Conservation (phyloP, 805 yeast genomes). For the Metschnikowia shivogae region DNA sequence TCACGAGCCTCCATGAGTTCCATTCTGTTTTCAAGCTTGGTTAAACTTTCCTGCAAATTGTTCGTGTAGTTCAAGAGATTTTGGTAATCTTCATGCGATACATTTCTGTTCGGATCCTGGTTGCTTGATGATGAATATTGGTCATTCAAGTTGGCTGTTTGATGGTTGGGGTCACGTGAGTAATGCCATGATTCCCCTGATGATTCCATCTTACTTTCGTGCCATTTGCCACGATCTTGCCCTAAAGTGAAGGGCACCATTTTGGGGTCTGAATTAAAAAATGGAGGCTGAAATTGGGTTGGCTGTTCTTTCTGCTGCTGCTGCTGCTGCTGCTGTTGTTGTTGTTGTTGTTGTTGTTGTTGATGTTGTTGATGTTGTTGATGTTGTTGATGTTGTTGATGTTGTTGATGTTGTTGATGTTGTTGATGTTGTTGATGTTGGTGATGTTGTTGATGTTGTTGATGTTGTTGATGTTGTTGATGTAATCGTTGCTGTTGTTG, state of each 20-base stretch:
- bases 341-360: not conserved
- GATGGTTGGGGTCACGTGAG: not conserved
- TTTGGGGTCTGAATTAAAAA: not conserved
- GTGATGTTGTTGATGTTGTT: not conserved
- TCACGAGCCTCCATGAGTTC: slow-evolving; percentile 25
- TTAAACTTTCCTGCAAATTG: slow-evolving; percentile 26
- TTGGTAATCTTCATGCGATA: slow-evolving; percentile 29
- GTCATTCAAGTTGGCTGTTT: not conserved
- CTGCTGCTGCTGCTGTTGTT: not conserved
- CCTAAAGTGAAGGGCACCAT: not conserved
- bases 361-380: not conserved
- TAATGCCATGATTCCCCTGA: slow-evolving; percentile 1
- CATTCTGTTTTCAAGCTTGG: slow-evolving; percentile 24
- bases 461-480: not conserved
- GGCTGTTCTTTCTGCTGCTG: not conserved
- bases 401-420: not conserved
- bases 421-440: not conserved
- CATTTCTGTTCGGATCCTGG: slow-evolving; percentile 12
- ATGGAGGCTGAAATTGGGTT: not conserved
- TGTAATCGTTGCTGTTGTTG: not conserved
- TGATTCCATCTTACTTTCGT: not conserved
- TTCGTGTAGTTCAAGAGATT: slow-evolving; percentile 34
- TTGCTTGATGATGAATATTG: not conserved
- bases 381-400: not conserved
- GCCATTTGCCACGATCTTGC: slow-evolving; percentile 1